These are phyloP conservation scores for Colletotrichum sp. DNA, from an alignment of 2,329 filamentous ascomycete genomes.

Conservation along the genomic window DNA sequence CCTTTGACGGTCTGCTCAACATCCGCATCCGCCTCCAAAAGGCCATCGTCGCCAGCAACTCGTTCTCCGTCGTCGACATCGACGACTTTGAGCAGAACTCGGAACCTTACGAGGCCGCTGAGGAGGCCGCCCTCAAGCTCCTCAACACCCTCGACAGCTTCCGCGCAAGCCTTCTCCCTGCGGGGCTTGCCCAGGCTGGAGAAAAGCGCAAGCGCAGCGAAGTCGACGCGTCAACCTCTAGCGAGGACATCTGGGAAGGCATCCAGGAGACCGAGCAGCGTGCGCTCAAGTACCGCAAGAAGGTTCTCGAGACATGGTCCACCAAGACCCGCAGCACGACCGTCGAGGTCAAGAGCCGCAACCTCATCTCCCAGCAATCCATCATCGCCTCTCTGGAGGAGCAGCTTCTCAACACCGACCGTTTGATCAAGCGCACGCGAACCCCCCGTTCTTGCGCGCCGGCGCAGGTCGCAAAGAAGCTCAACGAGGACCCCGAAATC, in stretches of 20 bases:
- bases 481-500: slow-evolving; percentile 65
- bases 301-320: slow-evolving; percentile 89
- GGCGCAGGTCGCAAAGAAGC: slow-evolving; percentile 63
- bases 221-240: slow-evolving; percentile 58
- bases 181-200: slow-evolving; percentile 37
- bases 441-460: slow-evolving; percentile 80
- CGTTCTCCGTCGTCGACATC: slow-evolving; percentile 58
- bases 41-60: slow-evolving; percentile 82
- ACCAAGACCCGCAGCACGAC: slow-evolving; percentile 68
- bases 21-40: slow-evolving; percentile 93
- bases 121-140: slow-evolving; percentile 83
- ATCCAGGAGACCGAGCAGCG: slow-evolving; percentile 70
- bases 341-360: slow-evolving; percentile 60
- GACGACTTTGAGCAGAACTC: slow-evolving; percentile 41
- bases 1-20: slow-evolving; percentile 89
- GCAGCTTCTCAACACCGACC: slow-evolving; percentile 70
- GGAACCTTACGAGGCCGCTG: slow-evolving; percentile 74
- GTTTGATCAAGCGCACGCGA: slow-evolving; percentile 71
- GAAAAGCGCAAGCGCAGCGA: slow-evolving; percentile 68
- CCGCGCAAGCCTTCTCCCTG: slow-evolving; percentile 63
- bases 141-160: slow-evolving; percentile 81
- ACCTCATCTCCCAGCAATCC: slow-evolving; percentile 62
- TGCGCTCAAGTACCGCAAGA: slow-evolving; percentile 66
- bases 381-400: slow-evolving; percentile 72
- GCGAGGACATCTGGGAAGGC: slow-evolving; percentile 72